A percentile compares a stretch with the other conserved stretches of the same genome.
These are phyloP conservation scores for Populus tremula DNA, from an alignment of 345 rosid genomes.

Conservation along the genomic window DNA sequence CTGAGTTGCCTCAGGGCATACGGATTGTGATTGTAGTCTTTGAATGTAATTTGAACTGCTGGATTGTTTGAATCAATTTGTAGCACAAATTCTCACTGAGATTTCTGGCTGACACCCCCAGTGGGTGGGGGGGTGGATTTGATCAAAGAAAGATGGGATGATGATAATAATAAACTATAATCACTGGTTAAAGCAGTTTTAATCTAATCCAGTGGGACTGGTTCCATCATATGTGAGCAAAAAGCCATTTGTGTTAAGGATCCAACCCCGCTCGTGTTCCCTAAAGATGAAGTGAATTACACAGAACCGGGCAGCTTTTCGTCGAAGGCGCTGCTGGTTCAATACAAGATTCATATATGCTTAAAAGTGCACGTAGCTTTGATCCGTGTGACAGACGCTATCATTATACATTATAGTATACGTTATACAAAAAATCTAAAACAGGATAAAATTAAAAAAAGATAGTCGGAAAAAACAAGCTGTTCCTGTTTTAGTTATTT, in stretches of 20 bases:
- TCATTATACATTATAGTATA: too few relatives aligned
- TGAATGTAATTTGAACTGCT: constrained; percentile 7
- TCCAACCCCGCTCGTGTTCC: not conserved
- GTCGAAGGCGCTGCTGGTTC: not conserved
- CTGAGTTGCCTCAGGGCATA: constrained; percentile 19
- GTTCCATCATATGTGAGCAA: not conserved
- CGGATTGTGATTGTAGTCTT: constrained; percentile 22
- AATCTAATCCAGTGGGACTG: not conserved
- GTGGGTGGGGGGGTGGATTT: not conserved
- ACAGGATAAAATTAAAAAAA: too few relatives aligned
- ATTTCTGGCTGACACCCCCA: not conserved
- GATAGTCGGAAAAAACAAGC: too few relatives aligned
- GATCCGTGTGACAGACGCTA: not conserved
- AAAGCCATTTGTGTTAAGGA: too few relatives aligned
- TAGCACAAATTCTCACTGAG: not conserved
- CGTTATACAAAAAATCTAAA: too few relatives aligned
- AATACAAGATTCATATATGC: not conserved
- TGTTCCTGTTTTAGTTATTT: too few relatives aligned
- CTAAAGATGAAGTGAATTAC: not conserved
- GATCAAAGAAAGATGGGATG: not conserved
- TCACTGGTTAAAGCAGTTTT: not conserved
- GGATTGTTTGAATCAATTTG: not conserved
- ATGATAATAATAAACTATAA: not conserved
- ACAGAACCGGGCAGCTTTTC: not conserved
- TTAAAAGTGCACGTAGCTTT: not conserved